A percentile compares a stretch with the other conserved stretches of the same genome.
Conservation (phyloP, 2,329 filamentous ascomycete genomes). For the Venturia oleaginea region DNA sequence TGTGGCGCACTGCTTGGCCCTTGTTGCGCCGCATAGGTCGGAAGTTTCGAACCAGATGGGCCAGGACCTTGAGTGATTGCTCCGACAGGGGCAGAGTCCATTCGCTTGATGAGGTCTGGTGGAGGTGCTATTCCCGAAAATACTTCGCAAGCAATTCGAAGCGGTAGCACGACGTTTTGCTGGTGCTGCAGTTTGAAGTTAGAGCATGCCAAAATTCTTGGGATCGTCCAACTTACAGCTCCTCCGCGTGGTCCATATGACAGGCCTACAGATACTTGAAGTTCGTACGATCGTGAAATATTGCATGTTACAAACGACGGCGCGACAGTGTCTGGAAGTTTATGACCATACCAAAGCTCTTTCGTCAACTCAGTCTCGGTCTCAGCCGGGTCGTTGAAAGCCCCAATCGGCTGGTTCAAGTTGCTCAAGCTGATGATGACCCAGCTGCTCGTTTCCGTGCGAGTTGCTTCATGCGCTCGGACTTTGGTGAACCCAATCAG, state of each 20-base stretch:
- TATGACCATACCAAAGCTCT: constrained; percentile 60
- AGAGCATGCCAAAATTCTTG: background rate
- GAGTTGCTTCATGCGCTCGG: constrained; percentile 63
- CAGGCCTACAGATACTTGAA: constrained; percentile 73
- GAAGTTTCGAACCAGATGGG: constrained; percentile 9
- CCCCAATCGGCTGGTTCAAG: constrained; percentile 61
- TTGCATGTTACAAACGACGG: constrained; percentile 88
- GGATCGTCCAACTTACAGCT: background rate
- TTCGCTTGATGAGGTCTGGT: constrained; percentile 61
- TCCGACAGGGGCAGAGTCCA: constrained; percentile 27
- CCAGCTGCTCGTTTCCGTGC: constrained; percentile 66
- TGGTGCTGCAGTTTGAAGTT: constrained; percentile 33
- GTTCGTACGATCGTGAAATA: constrained; percentile 67
- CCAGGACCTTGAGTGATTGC: constrained; percentile 16
- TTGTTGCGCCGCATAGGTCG: background rate
- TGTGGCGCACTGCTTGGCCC: background rate
- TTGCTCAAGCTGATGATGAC: constrained; percentile 63
- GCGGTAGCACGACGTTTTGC: constrained; percentile 69
- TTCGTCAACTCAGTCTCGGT: constrained; percentile 62
- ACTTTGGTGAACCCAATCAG: constrained; percentile 73
- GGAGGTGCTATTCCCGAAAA: constrained; percentile 85
- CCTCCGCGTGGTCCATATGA: constrained; percentile 54
- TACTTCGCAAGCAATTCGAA: constrained; percentile 70
- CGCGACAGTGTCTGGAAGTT: constrained; percentile 75
- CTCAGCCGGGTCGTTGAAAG: constrained; percentile 46